Evolutionary conservation across 257 asterid species (phyloP), one percentile per base, ranked within the genome.

Genomic region (Plantago ovata): DNA sequence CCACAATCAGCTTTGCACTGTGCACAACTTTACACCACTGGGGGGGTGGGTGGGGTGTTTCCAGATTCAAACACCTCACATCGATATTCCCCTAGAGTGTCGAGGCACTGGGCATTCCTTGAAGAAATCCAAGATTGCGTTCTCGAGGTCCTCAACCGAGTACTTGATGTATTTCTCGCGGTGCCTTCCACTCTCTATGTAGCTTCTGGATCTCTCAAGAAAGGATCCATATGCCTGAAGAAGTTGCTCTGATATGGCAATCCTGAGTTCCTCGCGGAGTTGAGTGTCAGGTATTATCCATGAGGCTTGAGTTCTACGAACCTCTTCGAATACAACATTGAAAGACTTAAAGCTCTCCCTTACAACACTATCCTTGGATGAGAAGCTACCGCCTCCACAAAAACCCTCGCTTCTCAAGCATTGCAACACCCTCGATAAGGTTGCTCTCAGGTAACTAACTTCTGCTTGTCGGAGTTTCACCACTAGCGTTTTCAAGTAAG

Each of bases 271-370:
- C 69, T 92, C 98, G 0, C 97, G 89, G 48, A 92, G 95, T 69
- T 88, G 97, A 56, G 79, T 67, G 75, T 92, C 95, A 14, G 94
- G 95, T 18, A 92, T 94, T 77, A 82, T 84, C 97, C 98, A 92
- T 60, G 89, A 84, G 0, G 97, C 84, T 65, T 92, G 98, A 40
- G 70, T 73, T 75, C 95, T 72, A 61, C 84, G 86, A 19, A 84
- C 73, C 36, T 88, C 95, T 64, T 92, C 97, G 50, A 92, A 92
- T 66, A 88, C 83, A 55, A 87, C 80, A 57, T 92, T 92, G 71
- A 92, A 88, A 65, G 51, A 13, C 19, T 3, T 45, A 24, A 24
- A 24, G 3, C 32, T 24, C 32, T 24, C 32, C 32, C 32, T 24
- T 24, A 24, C 5, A 24, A 24, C 3, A 24, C 32, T 24, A 24